These are phyloP conservation scores for Ceratobasidium sp. DNA, from an alignment of 1,284 basidiomycete species.

Conservation along the genomic window DNA sequence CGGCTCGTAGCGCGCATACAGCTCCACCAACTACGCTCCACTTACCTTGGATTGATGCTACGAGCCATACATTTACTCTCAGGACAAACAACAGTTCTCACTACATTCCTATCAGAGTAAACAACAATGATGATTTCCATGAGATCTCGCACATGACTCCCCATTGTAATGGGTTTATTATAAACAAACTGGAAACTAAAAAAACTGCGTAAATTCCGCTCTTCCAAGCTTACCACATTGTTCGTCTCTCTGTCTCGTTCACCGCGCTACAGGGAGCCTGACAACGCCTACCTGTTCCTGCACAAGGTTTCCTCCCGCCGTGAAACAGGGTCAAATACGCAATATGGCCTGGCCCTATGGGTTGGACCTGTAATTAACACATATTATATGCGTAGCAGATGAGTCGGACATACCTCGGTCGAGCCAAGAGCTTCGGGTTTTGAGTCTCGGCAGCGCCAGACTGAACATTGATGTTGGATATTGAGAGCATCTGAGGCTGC, in stretches of 20 bases:
- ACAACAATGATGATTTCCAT: no score
- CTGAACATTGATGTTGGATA: slow-evolving; percentile 86
- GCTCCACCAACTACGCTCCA: no score
- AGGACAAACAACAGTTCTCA: no score
- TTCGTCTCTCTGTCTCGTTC: slow-evolving; percentile 55
- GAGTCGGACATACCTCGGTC: slow-evolving; percentile 77
- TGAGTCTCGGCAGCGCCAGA: slow-evolving; percentile 93
- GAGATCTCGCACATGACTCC: no score
- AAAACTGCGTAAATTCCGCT: no score
- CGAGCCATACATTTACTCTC: no score
- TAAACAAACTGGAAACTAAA: no score
- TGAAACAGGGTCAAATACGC: slow-evolving; percentile 87
- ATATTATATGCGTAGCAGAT: slow-evolving; percentile 17
- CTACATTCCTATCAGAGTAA: no score
- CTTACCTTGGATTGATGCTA: no score
- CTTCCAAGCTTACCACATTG: no score
- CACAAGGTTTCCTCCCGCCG: slow-evolving; percentile 73
- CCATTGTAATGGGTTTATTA: no score
- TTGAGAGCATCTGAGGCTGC: slow-evolving; percentile 97
- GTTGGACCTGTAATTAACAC: neutral
- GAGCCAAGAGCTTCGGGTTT: slow-evolving; percentile 92
- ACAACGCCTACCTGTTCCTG: slow-evolving; percentile 97
- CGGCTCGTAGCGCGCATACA: no score
- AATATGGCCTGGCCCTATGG: slow-evolving; percentile 84
- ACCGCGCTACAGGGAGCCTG: slow-evolving; percentile 90